Evolutionary conservation across 352 stramenopile species (phyloP).

Genomic region (Phytophthora idaei): DNA sequence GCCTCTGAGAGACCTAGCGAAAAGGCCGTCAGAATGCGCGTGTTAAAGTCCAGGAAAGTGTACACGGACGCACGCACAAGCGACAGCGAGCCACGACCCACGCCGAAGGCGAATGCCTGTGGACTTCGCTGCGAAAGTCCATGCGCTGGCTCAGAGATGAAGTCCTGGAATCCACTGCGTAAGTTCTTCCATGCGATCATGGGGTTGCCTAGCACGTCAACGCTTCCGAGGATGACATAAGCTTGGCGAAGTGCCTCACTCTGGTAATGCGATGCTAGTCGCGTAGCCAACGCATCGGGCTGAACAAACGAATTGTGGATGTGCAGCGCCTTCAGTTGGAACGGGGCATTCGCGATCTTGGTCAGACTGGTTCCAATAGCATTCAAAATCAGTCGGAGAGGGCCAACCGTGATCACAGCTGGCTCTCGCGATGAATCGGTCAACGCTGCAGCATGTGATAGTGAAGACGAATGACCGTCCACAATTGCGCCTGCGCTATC

Average conservation of each 20-base stretch:
- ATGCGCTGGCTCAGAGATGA: constrained; percentile 82
- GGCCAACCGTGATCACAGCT: constrained; percentile 69
- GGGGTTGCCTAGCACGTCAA: constrained; percentile 88
- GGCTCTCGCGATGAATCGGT: constrained; percentile 36
- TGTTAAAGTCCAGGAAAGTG: constrained; percentile 87
- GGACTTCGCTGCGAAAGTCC: constrained; percentile 82
- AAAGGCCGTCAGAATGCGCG: constrained; percentile 83
- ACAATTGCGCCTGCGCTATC: constrained; percentile 68
- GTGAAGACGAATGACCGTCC: constrained; percentile 52
- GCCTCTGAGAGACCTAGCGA: constrained; percentile 84
- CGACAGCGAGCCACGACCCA: constrained; percentile 83
- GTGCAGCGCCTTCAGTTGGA: constrained; percentile 74
- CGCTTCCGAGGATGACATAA: constrained; percentile 88
- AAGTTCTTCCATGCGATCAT: constrained; percentile 91
- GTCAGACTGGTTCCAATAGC: constrained; percentile 87
- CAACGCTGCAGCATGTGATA: constrained; percentile 36
- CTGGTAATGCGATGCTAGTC: constrained; percentile 85
- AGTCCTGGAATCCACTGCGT: constrained; percentile 79
- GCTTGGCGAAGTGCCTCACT: constrained; percentile 87
- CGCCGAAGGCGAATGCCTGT: constrained; percentile 77
- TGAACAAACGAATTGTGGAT: constrained; percentile 90
- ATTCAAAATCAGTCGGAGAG: constrained; percentile 84
- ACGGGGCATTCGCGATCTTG: constrained; percentile 90
- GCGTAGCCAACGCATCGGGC: constrained; percentile 67
- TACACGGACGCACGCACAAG: constrained; percentile 86